These are phyloP conservation scores for Poa annua DNA, from an alignment of 176 grass and related monocot genomes.

Conservation along the genomic window DNA sequence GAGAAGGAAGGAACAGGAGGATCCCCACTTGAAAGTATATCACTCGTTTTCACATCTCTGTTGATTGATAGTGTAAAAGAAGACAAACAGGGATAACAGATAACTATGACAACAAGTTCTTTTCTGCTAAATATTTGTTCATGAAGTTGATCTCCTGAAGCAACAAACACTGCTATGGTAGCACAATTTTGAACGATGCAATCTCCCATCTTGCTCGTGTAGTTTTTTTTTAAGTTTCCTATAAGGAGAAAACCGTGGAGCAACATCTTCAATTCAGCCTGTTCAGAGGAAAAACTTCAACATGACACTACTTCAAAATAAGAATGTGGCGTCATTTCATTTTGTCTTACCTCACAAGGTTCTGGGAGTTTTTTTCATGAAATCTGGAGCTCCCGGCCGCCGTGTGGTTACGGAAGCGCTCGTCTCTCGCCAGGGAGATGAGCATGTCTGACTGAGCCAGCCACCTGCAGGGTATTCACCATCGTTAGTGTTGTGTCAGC, in stretches of 20 bases:
- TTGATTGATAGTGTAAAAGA: not conserved
- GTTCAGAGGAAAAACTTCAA: not conserved
- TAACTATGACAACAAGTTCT: not conserved
- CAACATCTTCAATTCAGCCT: not conserved
- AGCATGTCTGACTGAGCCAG: too few relatives aligned
- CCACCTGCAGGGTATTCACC: too few relatives aligned
- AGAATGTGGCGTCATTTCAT: not conserved
- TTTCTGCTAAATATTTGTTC: conserved; percentile 27
- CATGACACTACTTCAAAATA: not conserved
- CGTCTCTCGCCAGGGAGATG: too few relatives aligned
- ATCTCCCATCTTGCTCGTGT: not conserved
- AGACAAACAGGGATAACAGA: not conserved
- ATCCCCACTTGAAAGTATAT: not conserved
- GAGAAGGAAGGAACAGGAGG: not conserved
- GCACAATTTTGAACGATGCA: not conserved
- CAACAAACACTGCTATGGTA: not conserved
- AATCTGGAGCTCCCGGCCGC: too few relatives aligned
- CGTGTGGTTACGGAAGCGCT: too few relatives aligned
- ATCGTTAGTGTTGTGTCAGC: too few relatives aligned
- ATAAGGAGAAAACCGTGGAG: not conserved
- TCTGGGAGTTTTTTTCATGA: not conserved
- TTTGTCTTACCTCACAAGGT: not conserved
- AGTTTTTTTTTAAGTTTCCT: not conserved
- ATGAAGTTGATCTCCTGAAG: conserved; percentile 1
- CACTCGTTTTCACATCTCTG: not conserved